Conservation (phyloP, 23 red algal species). For the Porphyridium purpureum region DNA sequence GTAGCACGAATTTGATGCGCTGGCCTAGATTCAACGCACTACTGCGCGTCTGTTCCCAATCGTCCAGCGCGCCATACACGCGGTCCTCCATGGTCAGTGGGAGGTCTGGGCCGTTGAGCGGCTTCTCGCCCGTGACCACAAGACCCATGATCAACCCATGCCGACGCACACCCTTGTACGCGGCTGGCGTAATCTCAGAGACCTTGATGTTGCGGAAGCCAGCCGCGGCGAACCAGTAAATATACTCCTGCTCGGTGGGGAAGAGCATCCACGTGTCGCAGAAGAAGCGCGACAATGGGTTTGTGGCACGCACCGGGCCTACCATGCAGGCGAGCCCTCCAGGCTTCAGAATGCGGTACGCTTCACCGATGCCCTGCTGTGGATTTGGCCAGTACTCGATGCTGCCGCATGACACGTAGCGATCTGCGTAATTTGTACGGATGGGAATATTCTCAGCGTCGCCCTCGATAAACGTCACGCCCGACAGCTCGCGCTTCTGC, state of each 20-base stretch:
- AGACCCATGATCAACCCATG: constrained; percentile 96
- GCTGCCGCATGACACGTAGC: constrained; percentile 68
- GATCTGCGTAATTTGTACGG: constrained; percentile 38
- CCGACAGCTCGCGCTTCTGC: constrained; percentile 39
- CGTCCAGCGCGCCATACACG: no score
- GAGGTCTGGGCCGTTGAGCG: constrained; percentile 27
- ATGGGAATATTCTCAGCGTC: constrained; percentile 87
- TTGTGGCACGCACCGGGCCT: constrained; percentile 85
- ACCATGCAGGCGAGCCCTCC: constrained; percentile 80
- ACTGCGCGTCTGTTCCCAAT: background rate
- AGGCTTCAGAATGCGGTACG: constrained; percentile 82
- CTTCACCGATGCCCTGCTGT: constrained; percentile 77
- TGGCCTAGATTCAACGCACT: constrained; percentile 29
- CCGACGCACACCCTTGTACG: constrained; percentile 86
- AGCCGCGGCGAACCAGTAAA: constrained; percentile 63
- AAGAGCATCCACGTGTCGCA: constrained; percentile 98
- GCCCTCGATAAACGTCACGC: constrained; percentile 78
- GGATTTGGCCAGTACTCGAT: constrained; percentile 99
- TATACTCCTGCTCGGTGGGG: constrained; percentile 81
- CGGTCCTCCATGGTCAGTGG: constrained; percentile 60
- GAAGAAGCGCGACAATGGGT: constrained; percentile 83
- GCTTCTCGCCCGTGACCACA: constrained; percentile 67
- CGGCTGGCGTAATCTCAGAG: constrained; percentile 73
- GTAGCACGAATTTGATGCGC: constrained; percentile 52
- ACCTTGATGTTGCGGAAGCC: constrained; percentile 71